phyloP scores from a whole-genome alignment of 192 early-diverging fungal genomes.

The Funneliformis mosseae region DNA sequence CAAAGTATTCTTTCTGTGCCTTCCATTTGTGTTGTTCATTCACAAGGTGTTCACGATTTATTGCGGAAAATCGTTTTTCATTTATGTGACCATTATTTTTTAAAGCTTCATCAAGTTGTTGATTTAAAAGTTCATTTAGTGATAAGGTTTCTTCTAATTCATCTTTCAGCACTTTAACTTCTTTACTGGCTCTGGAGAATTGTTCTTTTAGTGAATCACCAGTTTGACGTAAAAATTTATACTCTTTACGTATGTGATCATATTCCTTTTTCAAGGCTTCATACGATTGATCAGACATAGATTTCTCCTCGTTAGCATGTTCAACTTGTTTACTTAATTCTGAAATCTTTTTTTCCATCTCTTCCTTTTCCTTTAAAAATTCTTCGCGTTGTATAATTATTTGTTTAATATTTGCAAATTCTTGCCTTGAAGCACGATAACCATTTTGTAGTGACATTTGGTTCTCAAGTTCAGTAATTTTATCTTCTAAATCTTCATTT shows the following conservation, averaged over 20 bases:
- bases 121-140: conserved; percentile 19
- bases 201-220: not conserved
- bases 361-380: conserved; percentile 22
- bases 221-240: not conserved
- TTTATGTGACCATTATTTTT: not conserved
- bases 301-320: conserved; percentile 6
- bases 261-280: conserved; percentile 28
- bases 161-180: not conserved
- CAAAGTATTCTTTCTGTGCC: not conserved
- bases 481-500: conserved; percentile 41
- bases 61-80: not conserved
- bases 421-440: conserved; percentile 20
- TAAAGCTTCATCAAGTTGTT: not conserved
- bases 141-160: conserved; percentile 19
- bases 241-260: conserved; percentile 10
- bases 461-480: conserved; percentile 39
- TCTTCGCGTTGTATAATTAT: conserved; percentile 19
- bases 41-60: not conserved
- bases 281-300: conserved; percentile 23
- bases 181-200: not conserved
- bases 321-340: conserved; percentile 16
- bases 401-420: not conserved
- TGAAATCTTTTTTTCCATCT: not conserved
- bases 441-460: conserved; percentile 35
- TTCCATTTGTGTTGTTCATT: not conserved